phyloP scores from a whole-genome alignment of 768 basidiomycete species.

The Mycena olivaceomarginata region DNA sequence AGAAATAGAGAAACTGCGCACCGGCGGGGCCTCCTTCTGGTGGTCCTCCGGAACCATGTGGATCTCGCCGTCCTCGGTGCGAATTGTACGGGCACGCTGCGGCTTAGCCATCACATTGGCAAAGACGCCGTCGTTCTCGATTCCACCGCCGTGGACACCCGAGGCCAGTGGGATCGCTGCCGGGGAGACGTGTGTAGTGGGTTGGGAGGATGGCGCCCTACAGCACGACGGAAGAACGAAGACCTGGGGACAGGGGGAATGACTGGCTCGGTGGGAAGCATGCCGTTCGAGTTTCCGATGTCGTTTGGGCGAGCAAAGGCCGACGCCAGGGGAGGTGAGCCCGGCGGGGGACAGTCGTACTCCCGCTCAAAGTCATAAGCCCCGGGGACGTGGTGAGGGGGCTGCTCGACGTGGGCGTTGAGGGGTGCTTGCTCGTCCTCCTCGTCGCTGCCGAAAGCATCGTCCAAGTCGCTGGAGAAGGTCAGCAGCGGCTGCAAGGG shows the following conservation, averaged over 20 bases:
- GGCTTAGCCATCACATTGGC: constrained; percentile 97
- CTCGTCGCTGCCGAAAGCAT: constrained; percentile 83
- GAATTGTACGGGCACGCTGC: constrained; percentile 63
- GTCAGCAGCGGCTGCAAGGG: too few relatives aligned
- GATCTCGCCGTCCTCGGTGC: constrained; percentile 71
- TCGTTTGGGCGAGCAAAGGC: constrained; percentile 77
- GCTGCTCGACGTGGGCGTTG: constrained; percentile 37
- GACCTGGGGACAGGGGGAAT: constrained; percentile 58
- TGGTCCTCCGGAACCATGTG: constrained; percentile 86
- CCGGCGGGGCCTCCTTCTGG: constrained; percentile 91
- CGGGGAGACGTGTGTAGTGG: constrained; percentile 74
- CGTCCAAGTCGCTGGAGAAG: constrained; percentile 77
- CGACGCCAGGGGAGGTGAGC: constrained; percentile 82
- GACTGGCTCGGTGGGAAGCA: constrained; percentile 71
- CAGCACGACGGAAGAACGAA: constrained; percentile 76
- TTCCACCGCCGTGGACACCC: constrained; percentile 76
- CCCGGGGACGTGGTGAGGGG: constrained; percentile 59
- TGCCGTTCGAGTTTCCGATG: constrained; percentile 84
- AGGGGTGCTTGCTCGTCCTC: constrained; percentile 57
- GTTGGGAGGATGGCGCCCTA: constrained; percentile 80
- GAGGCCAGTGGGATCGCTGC: constrained; percentile 55
- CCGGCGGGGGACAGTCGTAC: constrained; percentile 86
- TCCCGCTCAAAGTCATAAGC: constrained; percentile 89
- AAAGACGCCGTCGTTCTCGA: constrained; percentile 95
- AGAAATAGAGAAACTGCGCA: constrained; percentile 61